Evolutionary conservation across 805 yeast species (phyloP), one percentile per base, ranked within the genome.

Genomic region (Candida germanica): DNA sequence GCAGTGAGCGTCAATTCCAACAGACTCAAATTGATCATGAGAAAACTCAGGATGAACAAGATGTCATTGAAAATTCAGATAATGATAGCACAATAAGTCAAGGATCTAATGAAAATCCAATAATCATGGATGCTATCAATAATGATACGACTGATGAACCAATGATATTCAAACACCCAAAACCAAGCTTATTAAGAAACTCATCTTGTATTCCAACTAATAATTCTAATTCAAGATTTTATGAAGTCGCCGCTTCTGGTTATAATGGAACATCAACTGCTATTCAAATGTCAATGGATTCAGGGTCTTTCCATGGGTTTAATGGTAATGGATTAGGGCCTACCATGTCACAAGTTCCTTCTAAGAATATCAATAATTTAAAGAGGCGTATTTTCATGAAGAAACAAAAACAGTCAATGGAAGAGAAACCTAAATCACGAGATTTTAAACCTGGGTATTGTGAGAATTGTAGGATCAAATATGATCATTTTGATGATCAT

Each of bases 381-480:
- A 71, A 72, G 40, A 58, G 73, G 38, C 61, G 77, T 47, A 61
- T 72, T 18, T 59, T 64, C 46, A 58, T 60, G 58, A 65, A 67
- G 44, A 63, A 57, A 40, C 67, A 64, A 38, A 55, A 54, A 36
- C 58, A 53, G 42, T 32, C 47, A 3, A 49, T 40, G 6, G 48
- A 48, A 7, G 58, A 56, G 24, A 36, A 39, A 14, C 28, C 38
- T 7, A 19, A 13, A 18, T 28, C 26, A 14, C 58, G 56, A 33
- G 70, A 64, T 25, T 38, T 54, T 29, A 61, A 60, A 33, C 75
- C 91, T 1, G 97, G 97, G 0, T 89, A 86, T 59, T 91, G 98
- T 62, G 98, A 91, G 56, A 91, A 91, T 54, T 91, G 98, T 60
- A 70, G 91, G 16, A 83, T 83, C 41, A 81, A 81, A 54, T 91